Evolutionary conservation across 2,329 filamentous ascomycete genomes (phyloP).

Genomic region (Beauveria pseudobassiana): DNA sequence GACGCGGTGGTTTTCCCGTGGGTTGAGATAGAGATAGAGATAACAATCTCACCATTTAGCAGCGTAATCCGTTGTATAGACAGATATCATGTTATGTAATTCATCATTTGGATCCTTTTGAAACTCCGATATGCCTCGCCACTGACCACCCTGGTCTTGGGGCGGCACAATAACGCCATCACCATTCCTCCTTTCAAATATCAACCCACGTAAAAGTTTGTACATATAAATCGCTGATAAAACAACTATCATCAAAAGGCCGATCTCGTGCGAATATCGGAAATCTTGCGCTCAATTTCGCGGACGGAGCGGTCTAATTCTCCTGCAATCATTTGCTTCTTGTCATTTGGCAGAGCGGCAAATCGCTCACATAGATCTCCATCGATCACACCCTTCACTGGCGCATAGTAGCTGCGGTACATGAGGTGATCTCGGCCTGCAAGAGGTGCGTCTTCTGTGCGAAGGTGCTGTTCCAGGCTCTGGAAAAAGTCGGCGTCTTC

Average conservation of each 20-base stretch:
- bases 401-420: slow-evolving; percentile 91
- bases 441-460: slow-evolving; percentile 77
- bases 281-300: slow-evolving; percentile 92
- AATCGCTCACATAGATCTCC: slow-evolving; percentile 94
- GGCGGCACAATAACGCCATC: slow-evolving; percentile 24
- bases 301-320: slow-evolving; percentile 85
- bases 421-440: slow-evolving; percentile 92
- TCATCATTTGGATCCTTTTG: slow-evolving; percentile 17
- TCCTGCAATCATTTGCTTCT: slow-evolving; percentile 90
- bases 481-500: slow-evolving; percentile 99
- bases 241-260: slow-evolving; percentile 40
- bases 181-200: slow-evolving; percentile 16
- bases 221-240: slow-evolving; percentile 15
- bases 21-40: not conserved
- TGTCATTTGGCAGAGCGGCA: slow-evolving; percentile 73
- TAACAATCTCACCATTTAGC: not conserved
- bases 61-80: not conserved
- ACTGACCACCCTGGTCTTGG: not conserved
- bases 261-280: slow-evolving; percentile 50
- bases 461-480: slow-evolving; percentile 79
- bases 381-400: slow-evolving; percentile 94
- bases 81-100: slow-evolving; percentile 8
- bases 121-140: slow-evolving; percentile 19
- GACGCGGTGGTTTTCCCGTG: not conserved
- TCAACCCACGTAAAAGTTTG: slow-evolving; percentile 19